Evolutionary conservation across 257 asterid genomes (phyloP).

Genomic region (Solanum okadae): DNA sequence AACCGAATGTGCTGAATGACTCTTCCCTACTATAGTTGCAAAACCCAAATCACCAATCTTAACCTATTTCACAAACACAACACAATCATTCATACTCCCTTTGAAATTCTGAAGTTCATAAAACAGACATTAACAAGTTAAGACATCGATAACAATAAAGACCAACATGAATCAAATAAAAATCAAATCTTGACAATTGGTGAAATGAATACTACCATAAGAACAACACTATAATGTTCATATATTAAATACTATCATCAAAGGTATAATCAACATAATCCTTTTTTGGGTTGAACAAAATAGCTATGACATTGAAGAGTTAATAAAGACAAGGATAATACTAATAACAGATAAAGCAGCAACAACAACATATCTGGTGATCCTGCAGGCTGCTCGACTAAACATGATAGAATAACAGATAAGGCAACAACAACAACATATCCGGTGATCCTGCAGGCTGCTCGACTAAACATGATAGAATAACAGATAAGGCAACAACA

Average conservation of each 20-base stretch:
- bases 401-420: neutral
- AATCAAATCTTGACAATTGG: neutral
- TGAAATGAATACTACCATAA: neutral
- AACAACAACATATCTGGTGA: neutral
- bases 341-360: neutral
- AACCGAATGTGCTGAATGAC: conserved; percentile 53
- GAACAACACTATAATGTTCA: neutral
- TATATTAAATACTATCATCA: neutral
- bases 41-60: conserved; percentile 80
- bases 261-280: neutral
- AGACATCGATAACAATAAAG: neutral
- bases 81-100: neutral
- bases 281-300: neutral
- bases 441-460: no score
- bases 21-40: conserved; percentile 56
- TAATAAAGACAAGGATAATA: neutral
- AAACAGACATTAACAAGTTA: neutral
- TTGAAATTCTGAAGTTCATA: neutral
- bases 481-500: neutral
- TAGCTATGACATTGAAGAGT: neutral
- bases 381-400: no score
- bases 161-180: neutral
- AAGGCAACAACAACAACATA: neutral
- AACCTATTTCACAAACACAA: conserved; percentile 31
- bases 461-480: neutral